A percentile compares a stretch with the other conserved stretches of the same genome.
Conservation (phyloP, 176 grass and related monocot genomes). For the Avena eriantha region DNA sequence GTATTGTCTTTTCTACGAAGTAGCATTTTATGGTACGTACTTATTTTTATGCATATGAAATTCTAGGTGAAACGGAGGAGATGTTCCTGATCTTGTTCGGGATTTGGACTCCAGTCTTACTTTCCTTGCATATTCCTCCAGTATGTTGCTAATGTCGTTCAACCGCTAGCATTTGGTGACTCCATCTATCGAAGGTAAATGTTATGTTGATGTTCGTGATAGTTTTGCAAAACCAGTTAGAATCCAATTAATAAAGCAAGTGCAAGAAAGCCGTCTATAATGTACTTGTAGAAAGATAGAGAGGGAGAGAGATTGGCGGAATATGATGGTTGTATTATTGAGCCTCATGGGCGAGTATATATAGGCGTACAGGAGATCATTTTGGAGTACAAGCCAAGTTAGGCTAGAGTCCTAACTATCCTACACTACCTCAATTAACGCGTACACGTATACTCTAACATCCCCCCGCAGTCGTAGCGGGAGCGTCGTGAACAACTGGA, state of each 20-base stretch:
- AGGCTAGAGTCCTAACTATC: no score
- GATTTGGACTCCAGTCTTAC: slow-evolving; percentile 93
- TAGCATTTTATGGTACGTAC: slow-evolving; percentile 22
- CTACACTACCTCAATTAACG: no score
- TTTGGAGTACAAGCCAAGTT: no score
- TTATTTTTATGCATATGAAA: slow-evolving; percentile 60
- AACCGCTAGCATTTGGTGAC: slow-evolving; percentile 51
- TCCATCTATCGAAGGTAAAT: slow-evolving; percentile 69
- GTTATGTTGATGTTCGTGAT: slow-evolving; percentile 1
- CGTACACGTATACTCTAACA: no score
- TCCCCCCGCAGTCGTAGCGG: no score
- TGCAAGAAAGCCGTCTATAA: not conserved
- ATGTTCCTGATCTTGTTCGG: slow-evolving; percentile 67
- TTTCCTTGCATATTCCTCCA: slow-evolving; percentile 62
- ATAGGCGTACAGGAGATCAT: no score
- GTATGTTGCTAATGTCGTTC: slow-evolving; percentile 66
- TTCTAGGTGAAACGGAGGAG: slow-evolving; percentile 60
- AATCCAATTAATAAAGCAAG: not conserved
- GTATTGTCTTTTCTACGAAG: slow-evolving; percentile 5
- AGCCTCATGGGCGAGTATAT: no score
- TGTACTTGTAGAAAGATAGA: no score
- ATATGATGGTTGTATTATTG: no score
- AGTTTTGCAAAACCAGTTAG: not conserved
- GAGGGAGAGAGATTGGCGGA: no score
- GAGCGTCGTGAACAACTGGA: no score